Evolutionary conservation across 192 early-diverging fungal genomes (phyloP).

Genomic region (Tieghemiomyces parasiticus): DNA sequence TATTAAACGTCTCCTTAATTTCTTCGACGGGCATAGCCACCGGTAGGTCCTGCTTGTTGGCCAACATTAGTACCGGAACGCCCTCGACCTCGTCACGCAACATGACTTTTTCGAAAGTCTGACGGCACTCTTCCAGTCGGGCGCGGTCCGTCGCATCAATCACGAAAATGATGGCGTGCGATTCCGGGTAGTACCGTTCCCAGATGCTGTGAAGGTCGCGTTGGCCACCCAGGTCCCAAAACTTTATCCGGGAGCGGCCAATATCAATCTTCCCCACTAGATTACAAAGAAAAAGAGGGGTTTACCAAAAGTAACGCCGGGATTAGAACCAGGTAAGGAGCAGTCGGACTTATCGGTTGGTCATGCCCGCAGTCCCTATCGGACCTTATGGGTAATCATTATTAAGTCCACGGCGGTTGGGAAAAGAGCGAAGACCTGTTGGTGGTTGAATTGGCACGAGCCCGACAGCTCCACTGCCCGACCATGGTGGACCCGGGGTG

Average conservation of each 20-base stretch:
- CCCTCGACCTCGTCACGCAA: constrained; percentile 57
- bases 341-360: no score
- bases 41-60: constrained; percentile 85
- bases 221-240: constrained; percentile 94
- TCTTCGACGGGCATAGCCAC: constrained; percentile 54
- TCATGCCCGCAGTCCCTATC: no score
- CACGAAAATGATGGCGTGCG: constrained; percentile 88
- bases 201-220: constrained; percentile 76
- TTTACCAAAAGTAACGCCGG: no score
- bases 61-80: constrained; percentile 81
- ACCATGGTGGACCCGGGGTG: no score
- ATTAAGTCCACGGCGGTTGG: no score
- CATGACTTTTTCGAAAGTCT: constrained; percentile 63
- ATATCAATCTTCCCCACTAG: constrained; percentile 67
- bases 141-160: constrained; percentile 71
- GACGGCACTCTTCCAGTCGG: constrained; percentile 65
- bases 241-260: constrained; percentile 55
- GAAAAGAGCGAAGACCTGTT: no score
- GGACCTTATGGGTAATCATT: no score
- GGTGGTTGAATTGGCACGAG: no score
- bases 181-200: constrained; percentile 86
- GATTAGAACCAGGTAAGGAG: no score
- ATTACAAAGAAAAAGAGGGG: no score
- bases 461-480: no score
- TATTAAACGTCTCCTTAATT: constrained; percentile 85